Conservation (phyloP, 257 asterid genomes). For the Scutellaria galericulata region DNA sequence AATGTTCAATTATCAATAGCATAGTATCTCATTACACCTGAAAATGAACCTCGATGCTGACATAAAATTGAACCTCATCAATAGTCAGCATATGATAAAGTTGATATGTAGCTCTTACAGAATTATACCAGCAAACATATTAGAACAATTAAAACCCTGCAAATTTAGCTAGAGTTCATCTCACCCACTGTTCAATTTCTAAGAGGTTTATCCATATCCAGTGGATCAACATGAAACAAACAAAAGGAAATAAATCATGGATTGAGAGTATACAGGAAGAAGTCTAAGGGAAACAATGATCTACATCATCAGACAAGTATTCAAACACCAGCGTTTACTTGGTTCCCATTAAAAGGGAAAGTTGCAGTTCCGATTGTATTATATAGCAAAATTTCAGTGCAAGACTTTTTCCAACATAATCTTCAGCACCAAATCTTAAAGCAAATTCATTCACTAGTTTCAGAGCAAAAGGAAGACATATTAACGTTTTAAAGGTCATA, state of each 20-base stretch:
- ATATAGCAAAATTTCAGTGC: not conserved
- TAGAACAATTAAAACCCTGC: not conserved
- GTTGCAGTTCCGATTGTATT: not conserved
- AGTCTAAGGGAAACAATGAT: not conserved
- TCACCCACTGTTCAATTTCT: constrained; percentile 15
- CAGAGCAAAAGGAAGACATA: constrained; percentile 1
- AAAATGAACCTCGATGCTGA: constrained; percentile 4
- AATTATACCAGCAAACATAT: not conserved
- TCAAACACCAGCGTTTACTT: constrained; percentile 14
- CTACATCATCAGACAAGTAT: constrained; percentile 15
- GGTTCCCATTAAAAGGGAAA: not conserved
- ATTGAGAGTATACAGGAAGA: constrained; percentile 17
- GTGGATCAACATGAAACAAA: constrained; percentile 21
- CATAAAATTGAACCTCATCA: not conserved
- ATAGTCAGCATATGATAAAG: constrained; percentile 16
- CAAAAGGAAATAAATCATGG: constrained; percentile 10
- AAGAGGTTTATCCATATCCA: constrained; percentile 31
- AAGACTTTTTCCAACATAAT: constrained; percentile 10
- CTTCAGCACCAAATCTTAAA: constrained; percentile 21
- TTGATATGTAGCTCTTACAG: not conserved
- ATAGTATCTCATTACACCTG: not conserved
- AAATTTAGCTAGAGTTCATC: constrained; percentile 1
- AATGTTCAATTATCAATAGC: no score
- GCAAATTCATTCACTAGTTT: constrained; percentile 3
- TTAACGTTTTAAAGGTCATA: constrained; percentile 2